phyloP scores from a whole-genome alignment of 2,329 filamentous ascomycete species.

The Gliomastix tumulicola region DNA sequence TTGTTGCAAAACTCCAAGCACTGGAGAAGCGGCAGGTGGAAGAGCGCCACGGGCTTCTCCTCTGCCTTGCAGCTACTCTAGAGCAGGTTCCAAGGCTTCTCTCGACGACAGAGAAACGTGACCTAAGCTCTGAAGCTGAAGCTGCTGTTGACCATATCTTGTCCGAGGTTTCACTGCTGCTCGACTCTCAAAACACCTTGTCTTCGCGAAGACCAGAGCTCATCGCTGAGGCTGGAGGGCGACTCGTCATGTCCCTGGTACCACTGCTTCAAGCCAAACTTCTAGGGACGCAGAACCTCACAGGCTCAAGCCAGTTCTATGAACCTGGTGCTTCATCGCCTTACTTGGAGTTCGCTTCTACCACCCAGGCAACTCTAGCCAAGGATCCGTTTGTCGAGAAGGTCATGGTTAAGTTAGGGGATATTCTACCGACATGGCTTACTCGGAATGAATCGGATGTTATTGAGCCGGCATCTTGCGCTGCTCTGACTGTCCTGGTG shows the following conservation, averaged over 20 bases:
- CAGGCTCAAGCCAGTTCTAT: too few relatives aligned
- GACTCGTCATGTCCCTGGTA: slow-evolving; percentile 46
- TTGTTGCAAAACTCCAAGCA: slow-evolving; percentile 34
- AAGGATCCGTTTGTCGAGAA: too few relatives aligned
- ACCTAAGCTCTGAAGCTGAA: too few relatives aligned
- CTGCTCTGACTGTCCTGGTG: slow-evolving; percentile 41
- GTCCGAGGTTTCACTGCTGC: too few relatives aligned
- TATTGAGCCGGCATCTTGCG: slow-evolving; percentile 39
- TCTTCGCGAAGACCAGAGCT: slow-evolving; percentile 56
- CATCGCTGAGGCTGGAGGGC: slow-evolving; percentile 53
- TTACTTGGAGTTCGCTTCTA: too few relatives aligned
- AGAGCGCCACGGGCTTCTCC: slow-evolving; percentile 60
- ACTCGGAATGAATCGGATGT: slow-evolving; percentile 42
- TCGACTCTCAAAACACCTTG: slow-evolving; percentile 27
- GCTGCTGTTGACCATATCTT: too few relatives aligned
- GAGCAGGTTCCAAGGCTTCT: slow-evolving; percentile 42
- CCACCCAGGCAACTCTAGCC: too few relatives aligned
- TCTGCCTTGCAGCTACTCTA: slow-evolving; percentile 53
- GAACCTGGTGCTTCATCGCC: too few relatives aligned
- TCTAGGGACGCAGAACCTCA: slow-evolving; percentile 5
- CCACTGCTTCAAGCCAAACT: slow-evolving; percentile 36
- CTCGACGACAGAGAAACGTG: too few relatives aligned
- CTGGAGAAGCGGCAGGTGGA: slow-evolving; percentile 54
- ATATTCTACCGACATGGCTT: slow-evolving; percentile 37
- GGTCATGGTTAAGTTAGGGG: slow-evolving; percentile 17